Percentiles rank a stretch among this genome's conserved stretches.
Conservation (phyloP, 2,329 filamentous ascomycete species). For the Acephala macrosclerotiorum region DNA sequence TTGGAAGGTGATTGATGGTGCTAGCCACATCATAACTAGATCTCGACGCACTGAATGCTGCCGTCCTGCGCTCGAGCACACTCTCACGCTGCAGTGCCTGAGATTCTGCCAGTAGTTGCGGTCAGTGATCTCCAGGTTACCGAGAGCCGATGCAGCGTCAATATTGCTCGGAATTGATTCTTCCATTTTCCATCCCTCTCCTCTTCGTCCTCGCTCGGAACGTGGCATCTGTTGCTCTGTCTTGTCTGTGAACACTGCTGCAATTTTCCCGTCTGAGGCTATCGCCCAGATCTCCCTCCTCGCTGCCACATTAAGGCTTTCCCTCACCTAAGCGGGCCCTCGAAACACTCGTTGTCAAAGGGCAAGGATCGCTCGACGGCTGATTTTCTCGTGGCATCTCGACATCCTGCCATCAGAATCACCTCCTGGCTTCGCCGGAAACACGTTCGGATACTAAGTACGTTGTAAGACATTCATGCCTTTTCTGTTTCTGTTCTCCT, state of each 20-base stretch:
- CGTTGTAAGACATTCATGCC: conserved; percentile 29
- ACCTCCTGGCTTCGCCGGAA: conserved; percentile 22
- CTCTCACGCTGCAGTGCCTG: not conserved
- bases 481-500: conserved; percentile 2
- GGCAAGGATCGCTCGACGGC: conserved; percentile 29
- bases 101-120: conserved; percentile 2
- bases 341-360: conserved; percentile 33
- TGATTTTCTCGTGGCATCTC: conserved; percentile 11
- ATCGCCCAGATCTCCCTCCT: conserved; percentile 10
- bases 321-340: not conserved
- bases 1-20: not conserved
- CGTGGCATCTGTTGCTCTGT: not conserved
- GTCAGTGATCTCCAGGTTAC: conserved; percentile 2
- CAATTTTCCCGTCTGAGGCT: not conserved
- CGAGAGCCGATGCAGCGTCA: not conserved
- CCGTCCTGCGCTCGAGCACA: conserved; percentile 7
- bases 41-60: not conserved
- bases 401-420: conserved; percentile 13
- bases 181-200: not conserved
- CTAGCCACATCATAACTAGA: not conserved
- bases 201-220: conserved; percentile 5
- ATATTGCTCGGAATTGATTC: not conserved
- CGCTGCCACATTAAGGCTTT: not conserved
- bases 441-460: conserved; percentile 15
- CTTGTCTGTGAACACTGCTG: not conserved